These are phyloP conservation scores for Fusarium transvaalense DNA, from an alignment of 2,329 filamentous ascomycete species.

Conservation along the genomic window DNA sequence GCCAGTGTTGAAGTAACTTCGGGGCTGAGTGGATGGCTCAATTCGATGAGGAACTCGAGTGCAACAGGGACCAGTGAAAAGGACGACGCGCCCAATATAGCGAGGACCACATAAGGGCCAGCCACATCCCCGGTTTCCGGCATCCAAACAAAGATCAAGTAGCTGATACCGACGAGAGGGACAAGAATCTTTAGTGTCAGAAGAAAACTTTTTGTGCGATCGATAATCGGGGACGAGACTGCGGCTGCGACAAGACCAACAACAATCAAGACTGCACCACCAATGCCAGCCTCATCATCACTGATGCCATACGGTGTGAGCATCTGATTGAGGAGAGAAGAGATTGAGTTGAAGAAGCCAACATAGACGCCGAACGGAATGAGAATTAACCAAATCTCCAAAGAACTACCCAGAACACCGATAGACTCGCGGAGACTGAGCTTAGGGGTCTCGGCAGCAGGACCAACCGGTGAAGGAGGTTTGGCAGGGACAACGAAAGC, in stretches of 20 bases:
- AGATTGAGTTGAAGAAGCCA: slow-evolving; percentile 93
- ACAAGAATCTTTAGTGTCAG: slow-evolving; percentile 78
- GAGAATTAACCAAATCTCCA: slow-evolving; percentile 84
- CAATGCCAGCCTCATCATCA: slow-evolving; percentile 88
- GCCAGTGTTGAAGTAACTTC: slow-evolving; percentile 86
- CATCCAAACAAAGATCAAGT: slow-evolving; percentile 86
- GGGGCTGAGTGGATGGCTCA: slow-evolving; percentile 87
- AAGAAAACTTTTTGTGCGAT: slow-evolving; percentile 85
- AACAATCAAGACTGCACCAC: slow-evolving; percentile 88
- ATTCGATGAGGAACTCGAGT: slow-evolving; percentile 87
- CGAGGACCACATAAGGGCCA: slow-evolving; percentile 80
- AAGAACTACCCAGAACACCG: slow-evolving; percentile 65
- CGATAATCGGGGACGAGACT: slow-evolving; percentile 82
- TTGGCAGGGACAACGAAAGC: slow-evolving; percentile 82
- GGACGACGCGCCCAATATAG: slow-evolving; percentile 80
- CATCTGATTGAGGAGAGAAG: slow-evolving; percentile 90
- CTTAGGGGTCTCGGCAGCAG: slow-evolving; percentile 73
- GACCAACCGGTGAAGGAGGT: slow-evolving; percentile 82
- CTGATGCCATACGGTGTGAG: slow-evolving; percentile 86
- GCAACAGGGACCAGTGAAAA: slow-evolving; percentile 87
- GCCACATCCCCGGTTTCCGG: slow-evolving; percentile 68
- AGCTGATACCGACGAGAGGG: slow-evolving; percentile 78
- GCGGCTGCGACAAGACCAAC: slow-evolving; percentile 85
- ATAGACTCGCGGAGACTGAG: slow-evolving; percentile 64
- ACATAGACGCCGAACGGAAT: slow-evolving; percentile 88